A percentile compares a stretch with the other conserved stretches of the same genome.
phyloP scores from a whole-genome alignment of 495 filamentous ascomycete species.

The Penicillium lagena region DNA sequence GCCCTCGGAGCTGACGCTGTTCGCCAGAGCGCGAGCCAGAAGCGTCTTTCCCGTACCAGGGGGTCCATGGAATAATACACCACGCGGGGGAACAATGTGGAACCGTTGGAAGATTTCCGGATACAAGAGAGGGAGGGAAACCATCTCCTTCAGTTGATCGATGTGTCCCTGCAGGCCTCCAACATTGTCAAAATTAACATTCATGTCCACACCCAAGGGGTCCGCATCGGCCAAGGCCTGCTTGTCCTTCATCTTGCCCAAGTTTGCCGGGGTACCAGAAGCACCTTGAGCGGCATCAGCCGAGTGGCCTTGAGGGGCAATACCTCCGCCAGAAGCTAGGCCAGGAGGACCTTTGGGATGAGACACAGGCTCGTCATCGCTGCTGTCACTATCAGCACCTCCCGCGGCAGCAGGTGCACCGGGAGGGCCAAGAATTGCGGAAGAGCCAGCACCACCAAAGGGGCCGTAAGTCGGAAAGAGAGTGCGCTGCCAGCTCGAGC shows the following conservation, averaged over 20 bases:
- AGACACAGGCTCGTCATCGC: conserved; percentile 75
- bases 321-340: conserved; percentile 43
- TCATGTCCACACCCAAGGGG: conserved; percentile 84
- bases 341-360: conserved; percentile 55
- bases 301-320: conserved; percentile 57
- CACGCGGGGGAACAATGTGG: conserved; percentile 85
- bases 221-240: conserved; percentile 83
- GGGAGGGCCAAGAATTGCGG: conserved; percentile 70
- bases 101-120: conserved; percentile 91
- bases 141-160: conserved; percentile 96
- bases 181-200: conserved; percentile 86
- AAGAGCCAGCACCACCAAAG: conserved; percentile 75
- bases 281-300: conserved; percentile 55
- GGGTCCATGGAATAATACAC: conserved; percentile 93
- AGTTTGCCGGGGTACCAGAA: conserved; percentile 69
- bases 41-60: conserved; percentile 97
- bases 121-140: conserved; percentile 85
- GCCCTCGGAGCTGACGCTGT: conserved; percentile 70
- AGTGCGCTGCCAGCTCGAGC: conserved; percentile 62
- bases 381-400: conserved; percentile 88
- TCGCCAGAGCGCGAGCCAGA: conserved; percentile 83
- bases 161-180: conserved; percentile 89
- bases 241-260: conserved; percentile 84
- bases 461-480: conserved; percentile 85
- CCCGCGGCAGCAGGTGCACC: conserved; percentile 64